Percentiles rank a stretch among this genome's conserved stretches.
Evolutionary conservation across 768 basidiomycete genomes (phyloP).

Genomic region (Boletus subcaerulescens): DNA sequence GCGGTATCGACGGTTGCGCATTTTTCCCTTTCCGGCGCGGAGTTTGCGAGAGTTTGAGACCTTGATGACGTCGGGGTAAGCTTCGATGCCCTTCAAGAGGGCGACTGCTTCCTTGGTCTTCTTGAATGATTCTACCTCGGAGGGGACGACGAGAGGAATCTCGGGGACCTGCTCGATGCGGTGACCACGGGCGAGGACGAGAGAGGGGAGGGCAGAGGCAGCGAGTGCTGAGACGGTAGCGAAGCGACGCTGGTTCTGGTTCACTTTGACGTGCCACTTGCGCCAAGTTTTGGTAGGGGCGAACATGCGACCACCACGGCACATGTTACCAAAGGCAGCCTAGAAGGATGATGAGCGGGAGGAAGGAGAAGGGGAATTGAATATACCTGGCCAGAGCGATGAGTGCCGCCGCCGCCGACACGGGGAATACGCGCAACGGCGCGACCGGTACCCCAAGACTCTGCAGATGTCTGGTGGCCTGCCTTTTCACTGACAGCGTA

Average conservation of each 20-base stretch:
- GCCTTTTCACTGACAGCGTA: slow-evolving; percentile 97
- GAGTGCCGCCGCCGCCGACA: slow-evolving; percentile 98
- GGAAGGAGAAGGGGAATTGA: not conserved
- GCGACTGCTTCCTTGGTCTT: slow-evolving; percentile 98
- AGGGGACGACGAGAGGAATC: slow-evolving; percentile 88
- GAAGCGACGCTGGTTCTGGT: slow-evolving; percentile 98
- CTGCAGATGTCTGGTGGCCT: slow-evolving; percentile 97
- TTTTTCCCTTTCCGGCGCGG: slow-evolving; percentile 95
- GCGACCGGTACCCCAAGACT: slow-evolving; percentile 99
- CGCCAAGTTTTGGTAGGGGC: slow-evolving; percentile 99
- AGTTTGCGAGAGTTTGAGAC: slow-evolving; percentile 97
- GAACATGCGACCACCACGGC: slow-evolving; percentile 99
- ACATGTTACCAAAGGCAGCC: slow-evolving; percentile 99
- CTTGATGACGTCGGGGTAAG: slow-evolving; percentile 91
- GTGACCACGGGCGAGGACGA: slow-evolving; percentile 98
- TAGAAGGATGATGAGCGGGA: slow-evolving; percentile 28
- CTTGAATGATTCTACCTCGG: slow-evolving; percentile 76
- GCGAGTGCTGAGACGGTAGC: slow-evolving; percentile 97
- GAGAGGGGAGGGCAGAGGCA: slow-evolving; percentile 91
- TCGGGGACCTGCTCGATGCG: slow-evolving; percentile 97
- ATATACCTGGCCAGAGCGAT: slow-evolving; percentile 90
- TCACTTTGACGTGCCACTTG: slow-evolving; percentile 99
- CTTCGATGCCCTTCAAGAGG: slow-evolving; percentile 85
- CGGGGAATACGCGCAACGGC: slow-evolving; percentile 99
- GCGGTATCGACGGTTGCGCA: slow-evolving; percentile 94